These are phyloP conservation scores for Nakaseomyces bracarensis DNA, from an alignment of 1,139 yeast species.

Conservation along the genomic window DNA sequence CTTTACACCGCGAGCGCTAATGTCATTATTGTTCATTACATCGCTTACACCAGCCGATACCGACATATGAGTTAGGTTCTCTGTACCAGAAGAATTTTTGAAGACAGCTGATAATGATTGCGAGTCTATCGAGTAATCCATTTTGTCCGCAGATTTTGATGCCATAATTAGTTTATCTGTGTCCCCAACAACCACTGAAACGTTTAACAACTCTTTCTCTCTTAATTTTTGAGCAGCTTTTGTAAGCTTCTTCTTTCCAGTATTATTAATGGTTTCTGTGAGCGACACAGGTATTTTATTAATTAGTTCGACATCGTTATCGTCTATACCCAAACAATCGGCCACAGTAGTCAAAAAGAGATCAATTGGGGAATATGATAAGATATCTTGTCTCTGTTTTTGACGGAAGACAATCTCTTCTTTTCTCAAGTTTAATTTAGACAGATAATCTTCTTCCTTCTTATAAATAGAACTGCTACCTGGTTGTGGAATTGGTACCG, in stretches of 20 bases:
- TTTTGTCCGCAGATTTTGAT: conserved; percentile 18
- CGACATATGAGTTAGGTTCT: conserved; percentile 14
- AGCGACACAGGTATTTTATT: conserved; percentile 22
- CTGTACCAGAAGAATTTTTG: conserved; percentile 17
- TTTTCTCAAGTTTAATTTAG: conserved; percentile 25
- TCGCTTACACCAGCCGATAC: conserved; percentile 8
- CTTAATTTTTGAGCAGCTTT: conserved; percentile 29
- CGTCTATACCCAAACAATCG: conserved; percentile 30
- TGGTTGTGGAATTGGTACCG: conserved; percentile 10
- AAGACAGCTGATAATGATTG: conserved; percentile 12
- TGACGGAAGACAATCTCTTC: conserved; percentile 29
- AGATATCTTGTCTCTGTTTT: conserved; percentile 31
- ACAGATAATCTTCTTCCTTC: conserved; percentile 26
- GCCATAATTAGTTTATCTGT: conserved; percentile 25
- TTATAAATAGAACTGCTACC: conserved; percentile 1
- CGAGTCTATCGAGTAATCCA: conserved; percentile 1
- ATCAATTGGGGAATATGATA: conserved; percentile 27
- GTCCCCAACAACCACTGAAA: conserved; percentile 14
- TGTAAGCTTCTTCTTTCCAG: conserved; percentile 29
- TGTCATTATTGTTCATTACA: background rate
- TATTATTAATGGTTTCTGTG: conserved; percentile 28
- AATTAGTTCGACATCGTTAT: conserved; percentile 24
- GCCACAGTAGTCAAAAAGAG: conserved; percentile 29
- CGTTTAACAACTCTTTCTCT: conserved; percentile 28
- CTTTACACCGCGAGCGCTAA: conserved; percentile 16